Evolutionary conservation across 352 stramenopile genomes (phyloP).

Genomic region (Pythium plurisporium): DNA sequence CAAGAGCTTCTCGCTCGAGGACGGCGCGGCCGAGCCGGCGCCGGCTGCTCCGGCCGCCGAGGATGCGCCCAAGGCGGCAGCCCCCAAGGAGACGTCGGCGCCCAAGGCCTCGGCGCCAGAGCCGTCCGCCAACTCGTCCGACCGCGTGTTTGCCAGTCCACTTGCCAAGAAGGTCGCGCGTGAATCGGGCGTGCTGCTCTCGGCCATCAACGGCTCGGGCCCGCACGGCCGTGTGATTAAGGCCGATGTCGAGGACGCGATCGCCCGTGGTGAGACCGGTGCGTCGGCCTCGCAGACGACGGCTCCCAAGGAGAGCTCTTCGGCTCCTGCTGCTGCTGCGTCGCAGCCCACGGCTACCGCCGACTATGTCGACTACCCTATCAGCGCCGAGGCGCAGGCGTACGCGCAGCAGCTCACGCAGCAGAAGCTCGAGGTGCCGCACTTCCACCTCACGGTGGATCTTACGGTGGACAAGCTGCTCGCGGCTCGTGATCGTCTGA

Average conservation of each 20-base stretch:
- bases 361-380: conserved; percentile 92
- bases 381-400: conserved; percentile 72
- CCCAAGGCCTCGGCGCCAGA: conserved; percentile 8
- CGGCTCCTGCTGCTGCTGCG: conserved; percentile 16
- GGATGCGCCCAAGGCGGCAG: conserved; percentile 34
- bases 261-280: conserved; percentile 59
- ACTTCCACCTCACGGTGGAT: conserved; percentile 97
- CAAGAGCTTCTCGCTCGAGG: conserved; percentile 74
- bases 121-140: conserved; percentile 35
- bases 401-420: conserved; percentile 87
- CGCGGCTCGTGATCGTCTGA: conserved; percentile 86
- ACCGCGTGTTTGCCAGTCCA: conserved; percentile 91
- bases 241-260: conserved; percentile 91
- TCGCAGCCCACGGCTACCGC: conserved; percentile 40
- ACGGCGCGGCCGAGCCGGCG: conserved; percentile 26
- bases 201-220: conserved; percentile 73
- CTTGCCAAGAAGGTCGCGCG: conserved; percentile 89
- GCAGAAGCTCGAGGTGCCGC: conserved; percentile 93
- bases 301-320: conserved; percentile 21
- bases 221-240: conserved; percentile 91
- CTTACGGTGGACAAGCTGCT: conserved; percentile 92
- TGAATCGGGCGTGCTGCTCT: conserved; percentile 67
- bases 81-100: conserved; percentile 21
- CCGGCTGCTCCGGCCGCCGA: conserved; percentile 41
- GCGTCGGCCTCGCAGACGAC: conserved; percentile 22